These are phyloP conservation scores for Nidularia pulvinata DNA, from an alignment of 768 basidiomycete genomes.

Conservation along the genomic window DNA sequence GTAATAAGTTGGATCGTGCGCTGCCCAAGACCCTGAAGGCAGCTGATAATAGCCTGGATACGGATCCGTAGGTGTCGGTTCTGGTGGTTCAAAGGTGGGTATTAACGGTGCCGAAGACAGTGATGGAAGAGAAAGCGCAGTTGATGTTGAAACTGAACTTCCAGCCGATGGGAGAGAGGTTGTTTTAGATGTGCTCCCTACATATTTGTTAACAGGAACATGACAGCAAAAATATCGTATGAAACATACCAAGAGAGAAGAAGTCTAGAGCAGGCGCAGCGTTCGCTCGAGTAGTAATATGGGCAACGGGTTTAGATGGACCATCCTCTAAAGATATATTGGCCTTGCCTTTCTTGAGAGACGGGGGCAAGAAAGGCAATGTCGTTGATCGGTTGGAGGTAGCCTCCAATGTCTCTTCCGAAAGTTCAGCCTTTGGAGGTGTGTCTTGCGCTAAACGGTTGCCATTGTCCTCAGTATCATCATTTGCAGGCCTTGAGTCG, in stretches of 20 bases:
- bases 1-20: constrained; percentile 73
- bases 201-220: not conserved
- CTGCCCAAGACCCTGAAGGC: constrained; percentile 79
- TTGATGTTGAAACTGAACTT: constrained; percentile 13
- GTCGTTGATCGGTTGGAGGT: constrained; percentile 29
- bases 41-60: constrained; percentile 90
- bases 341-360: constrained; percentile 55
- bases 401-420: not conserved
- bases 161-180: constrained; percentile 19
- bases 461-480: not conserved
- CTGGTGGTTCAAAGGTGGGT: constrained; percentile 68
- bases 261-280: constrained; percentile 52
- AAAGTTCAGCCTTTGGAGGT: constrained; percentile 13
- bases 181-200: constrained; percentile 3
- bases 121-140: constrained; percentile 21
- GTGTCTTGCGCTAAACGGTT: not conserved
- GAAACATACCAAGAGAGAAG: constrained; percentile 60
- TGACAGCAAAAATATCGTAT: not conserved
- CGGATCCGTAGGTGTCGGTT: constrained; percentile 71
- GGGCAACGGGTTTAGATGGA: constrained; percentile 7
- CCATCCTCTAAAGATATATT: constrained; percentile 56
- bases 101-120: constrained; percentile 71
- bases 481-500: not conserved
- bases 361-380: constrained; percentile 49
- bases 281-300: constrained; percentile 5